Conservation (phyloP, 352 stramenopile species). For the Pythium sukuiense region DNA sequence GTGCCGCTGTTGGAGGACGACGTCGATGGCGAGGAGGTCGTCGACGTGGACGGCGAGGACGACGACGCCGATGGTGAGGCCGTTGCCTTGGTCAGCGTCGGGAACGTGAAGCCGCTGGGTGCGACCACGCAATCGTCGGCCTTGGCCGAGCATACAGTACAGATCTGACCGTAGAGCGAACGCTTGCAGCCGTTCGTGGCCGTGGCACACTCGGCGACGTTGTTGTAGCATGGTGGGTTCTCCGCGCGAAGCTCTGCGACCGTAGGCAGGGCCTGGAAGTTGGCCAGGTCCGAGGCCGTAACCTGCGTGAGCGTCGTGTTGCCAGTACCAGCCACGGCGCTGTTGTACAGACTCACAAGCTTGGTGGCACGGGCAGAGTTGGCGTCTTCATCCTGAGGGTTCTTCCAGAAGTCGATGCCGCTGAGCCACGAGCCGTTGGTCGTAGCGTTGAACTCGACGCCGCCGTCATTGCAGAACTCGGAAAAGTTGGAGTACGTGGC, state of each 20-base stretch:
- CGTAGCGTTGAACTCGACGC: slow-evolving; percentile 59
- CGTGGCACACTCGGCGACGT: slow-evolving; percentile 50
- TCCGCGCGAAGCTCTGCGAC: slow-evolving; percentile 35
- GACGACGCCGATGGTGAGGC: slow-evolving; percentile 9
- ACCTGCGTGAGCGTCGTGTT: slow-evolving; percentile 38
- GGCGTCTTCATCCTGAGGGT: slow-evolving; percentile 45
- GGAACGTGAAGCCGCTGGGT: slow-evolving; percentile 38
- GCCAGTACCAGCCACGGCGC: slow-evolving; percentile 25
- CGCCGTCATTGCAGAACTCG: slow-evolving; percentile 63
- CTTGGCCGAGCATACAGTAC: slow-evolving; percentile 37
- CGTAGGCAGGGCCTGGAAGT: slow-evolving; percentile 53
- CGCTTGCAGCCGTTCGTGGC: slow-evolving; percentile 60
- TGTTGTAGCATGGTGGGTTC: slow-evolving; percentile 71
- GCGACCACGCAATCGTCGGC: slow-evolving; percentile 31
- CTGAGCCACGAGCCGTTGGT: slow-evolving; percentile 35
- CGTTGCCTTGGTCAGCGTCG: slow-evolving; percentile 33
- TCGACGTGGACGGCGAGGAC: neutral
- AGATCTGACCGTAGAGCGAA: slow-evolving; percentile 57
- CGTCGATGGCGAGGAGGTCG: neutral
- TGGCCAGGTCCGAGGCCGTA: slow-evolving; percentile 23
- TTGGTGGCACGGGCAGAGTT: slow-evolving; percentile 45
- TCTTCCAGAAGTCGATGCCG: slow-evolving; percentile 61
- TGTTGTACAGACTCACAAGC: slow-evolving; percentile 49
- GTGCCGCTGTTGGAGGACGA: neutral
- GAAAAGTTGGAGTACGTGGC: slow-evolving; percentile 54